Base-by-base conservation (phyloP, 305 asterid species). In the Rubia tinctorum region DNA sequence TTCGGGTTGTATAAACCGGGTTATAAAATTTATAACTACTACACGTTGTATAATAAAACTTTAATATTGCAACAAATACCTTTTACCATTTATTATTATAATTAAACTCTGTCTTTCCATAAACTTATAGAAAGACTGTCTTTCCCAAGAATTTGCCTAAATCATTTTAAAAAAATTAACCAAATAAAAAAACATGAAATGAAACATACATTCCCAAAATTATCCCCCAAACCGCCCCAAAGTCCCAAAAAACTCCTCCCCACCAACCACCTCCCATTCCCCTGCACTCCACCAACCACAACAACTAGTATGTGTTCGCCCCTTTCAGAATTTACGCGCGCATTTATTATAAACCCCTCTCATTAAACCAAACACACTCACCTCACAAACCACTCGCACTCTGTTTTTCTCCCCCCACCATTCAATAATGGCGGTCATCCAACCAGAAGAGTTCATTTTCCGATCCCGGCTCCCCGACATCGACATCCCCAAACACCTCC, bases 381-480 rank as follows among this genome's bases (percentile, higher is more conserved):
- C 68, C 56, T 77, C 82, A 84, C 83, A 84, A 76, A 55, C 3
- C n/a, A 17, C 15, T 42, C 74, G 66, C 20, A 62, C 79, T 81
- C 67, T 59, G 40, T 12, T 68, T 20, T 6, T 6, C 4, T 22
- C 23, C 2, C 18, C 12, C n/a, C 13, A 18, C 25, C 23, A 20
- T 11, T 23, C 27, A 42, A 4, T 68, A 61, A 88, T 91, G 95
- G 92, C 79, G 13, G 10, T 39, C 55, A 76, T 86, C 3, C 61
- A 64, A 22, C 59, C 80, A 42, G 77, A 79, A 43, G 92, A 91
- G 20, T 68, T 81, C 68, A 82, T 93, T 13, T 91, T 88, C 86
- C 83, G 96, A 73, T 93, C 98, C 39, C 91, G 87, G 30, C 89
- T 94, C 14, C 92, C 96, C 8, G 97, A 90, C 63, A 91, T 90